These are phyloP conservation scores for Serendipita vermifera DNA, from an alignment of 768 basidiomycete species.

Conservation along the genomic window DNA sequence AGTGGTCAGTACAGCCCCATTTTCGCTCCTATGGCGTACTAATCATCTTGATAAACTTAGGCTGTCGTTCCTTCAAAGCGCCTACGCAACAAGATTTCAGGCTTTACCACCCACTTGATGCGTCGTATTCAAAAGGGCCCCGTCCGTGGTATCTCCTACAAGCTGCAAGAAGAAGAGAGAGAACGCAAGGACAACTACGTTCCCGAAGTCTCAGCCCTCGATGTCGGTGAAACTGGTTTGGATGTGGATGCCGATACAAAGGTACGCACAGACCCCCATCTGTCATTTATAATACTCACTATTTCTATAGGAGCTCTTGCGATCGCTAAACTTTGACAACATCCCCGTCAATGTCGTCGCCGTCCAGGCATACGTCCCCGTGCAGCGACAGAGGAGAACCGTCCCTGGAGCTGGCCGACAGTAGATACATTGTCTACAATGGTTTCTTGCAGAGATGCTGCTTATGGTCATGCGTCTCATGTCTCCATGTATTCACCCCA, in stretches of 20 bases:
- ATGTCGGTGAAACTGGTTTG: slow-evolving; percentile 53
- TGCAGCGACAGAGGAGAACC: slow-evolving; percentile 56
- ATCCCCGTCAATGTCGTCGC: slow-evolving; percentile 66
- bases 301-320: slow-evolving; percentile 60
- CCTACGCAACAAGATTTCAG: slow-evolving; percentile 98
- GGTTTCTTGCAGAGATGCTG: not conserved
- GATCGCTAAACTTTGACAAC: slow-evolving; percentile 87
- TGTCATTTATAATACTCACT: not conserved
- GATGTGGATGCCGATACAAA: slow-evolving; percentile 91
- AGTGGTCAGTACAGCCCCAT: slow-evolving; percentile 48
- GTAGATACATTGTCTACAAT: not conserved
- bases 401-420: slow-evolving; percentile 66
- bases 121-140: slow-evolving; percentile 98
- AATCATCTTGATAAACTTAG: slow-evolving; percentile 26
- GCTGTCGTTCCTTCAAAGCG: slow-evolving; percentile 96
- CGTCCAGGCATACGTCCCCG: slow-evolving; percentile 38
- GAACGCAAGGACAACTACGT: slow-evolving; percentile 99
- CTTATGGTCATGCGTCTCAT: not conserved
- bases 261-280: slow-evolving; percentile 32
- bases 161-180: slow-evolving; percentile 98
- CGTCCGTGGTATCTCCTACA: slow-evolving; percentile 99
- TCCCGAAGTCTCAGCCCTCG: slow-evolving; percentile 94
- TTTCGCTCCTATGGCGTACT: not conserved
- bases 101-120: slow-evolving; percentile 99
- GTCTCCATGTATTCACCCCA: slow-evolving; percentile 1